phyloP scores from a whole-genome alignment of 192 early-diverging fungal species.

The Chytriomyces confervae region DNA sequence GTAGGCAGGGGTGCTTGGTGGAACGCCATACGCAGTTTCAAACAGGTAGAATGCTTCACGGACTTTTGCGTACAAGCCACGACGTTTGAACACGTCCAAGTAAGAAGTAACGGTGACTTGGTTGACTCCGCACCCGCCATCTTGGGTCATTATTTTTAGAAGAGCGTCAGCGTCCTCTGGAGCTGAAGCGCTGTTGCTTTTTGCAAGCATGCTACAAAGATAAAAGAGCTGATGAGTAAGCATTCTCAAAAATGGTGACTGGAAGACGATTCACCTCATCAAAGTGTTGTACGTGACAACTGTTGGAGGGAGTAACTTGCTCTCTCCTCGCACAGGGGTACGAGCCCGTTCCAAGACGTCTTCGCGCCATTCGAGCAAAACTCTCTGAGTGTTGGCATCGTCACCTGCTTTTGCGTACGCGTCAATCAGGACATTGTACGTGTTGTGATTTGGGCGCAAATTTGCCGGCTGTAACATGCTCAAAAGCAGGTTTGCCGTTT shows the following conservation, averaged over 20 bases:
- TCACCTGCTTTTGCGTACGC: constrained; percentile 38
- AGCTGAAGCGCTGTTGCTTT: not conserved
- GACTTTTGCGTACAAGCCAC: constrained; percentile 17
- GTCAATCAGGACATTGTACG: constrained; percentile 41
- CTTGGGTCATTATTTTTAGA: constrained; percentile 21
- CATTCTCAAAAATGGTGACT: too few species aligned
- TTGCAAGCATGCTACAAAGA: constrained; percentile 14
- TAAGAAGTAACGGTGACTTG: constrained; percentile 33
- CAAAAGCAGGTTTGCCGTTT: not conserved
- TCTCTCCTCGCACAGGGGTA: not conserved
- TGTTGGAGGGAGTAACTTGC: not conserved
- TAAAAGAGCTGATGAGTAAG: too few species aligned
- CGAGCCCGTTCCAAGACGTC: constrained; percentile 4
- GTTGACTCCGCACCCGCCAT: constrained; percentile 9
- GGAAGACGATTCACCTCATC: not conserved
- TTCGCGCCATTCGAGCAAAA: constrained; percentile 13
- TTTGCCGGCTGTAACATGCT: constrained; percentile 29
- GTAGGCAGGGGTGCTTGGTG: constrained; percentile 38
- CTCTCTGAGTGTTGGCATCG: not conserved
- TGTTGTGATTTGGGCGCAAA: constrained; percentile 33
- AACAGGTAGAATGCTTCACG: constrained; percentile 29
- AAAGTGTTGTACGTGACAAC: constrained; percentile 38
- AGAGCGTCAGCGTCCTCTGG: constrained; percentile 25
- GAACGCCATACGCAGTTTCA: constrained; percentile 26
- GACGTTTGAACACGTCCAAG: constrained; percentile 39